Percentiles rank a stretch among this genome's conserved stretches.
These are phyloP conservation scores for Agrocybe pediades DNA, from an alignment of 768 basidiomycete genomes.

Conservation along the genomic window DNA sequence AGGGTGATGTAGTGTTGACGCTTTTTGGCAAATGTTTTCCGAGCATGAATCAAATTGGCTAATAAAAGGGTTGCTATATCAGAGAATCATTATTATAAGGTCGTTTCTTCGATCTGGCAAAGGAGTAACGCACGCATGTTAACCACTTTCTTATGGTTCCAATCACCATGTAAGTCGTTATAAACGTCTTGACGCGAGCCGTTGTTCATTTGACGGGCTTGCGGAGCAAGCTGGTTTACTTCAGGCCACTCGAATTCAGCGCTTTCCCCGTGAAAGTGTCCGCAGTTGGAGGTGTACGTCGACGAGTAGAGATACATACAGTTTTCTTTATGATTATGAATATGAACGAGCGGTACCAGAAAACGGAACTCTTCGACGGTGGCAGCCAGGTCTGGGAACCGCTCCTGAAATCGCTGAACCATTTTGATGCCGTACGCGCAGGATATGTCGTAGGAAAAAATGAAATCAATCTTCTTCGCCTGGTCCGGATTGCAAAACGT, in stretches of 20 bases:
- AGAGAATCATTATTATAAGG: too few species aligned
- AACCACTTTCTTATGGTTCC: too few species aligned
- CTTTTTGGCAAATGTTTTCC: too few species aligned
- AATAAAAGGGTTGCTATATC: too few species aligned
- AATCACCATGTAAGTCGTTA: slow-evolving; percentile 19
- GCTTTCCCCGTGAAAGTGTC: slow-evolving; percentile 31
- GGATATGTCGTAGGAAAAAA: slow-evolving; percentile 26
- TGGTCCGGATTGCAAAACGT: not conserved
- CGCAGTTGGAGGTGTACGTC: slow-evolving; percentile 18
- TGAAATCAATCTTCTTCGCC: not conserved
- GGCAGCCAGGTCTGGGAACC: slow-evolving; percentile 11
- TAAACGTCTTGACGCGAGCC: slow-evolving; percentile 28
- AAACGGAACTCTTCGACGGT: slow-evolving; percentile 9
- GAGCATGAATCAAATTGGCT: too few species aligned
- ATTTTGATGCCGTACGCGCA: slow-evolving; percentile 24
- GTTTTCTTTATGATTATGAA: slow-evolving; percentile 27
- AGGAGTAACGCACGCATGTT: too few species aligned
- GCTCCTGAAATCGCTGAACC: slow-evolving; percentile 12
- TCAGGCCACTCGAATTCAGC: slow-evolving; percentile 28
- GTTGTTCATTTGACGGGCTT: slow-evolving; percentile 28
- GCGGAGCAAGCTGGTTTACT: slow-evolving; percentile 20
- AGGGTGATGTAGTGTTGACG: too few species aligned
- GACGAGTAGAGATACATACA: slow-evolving; percentile 26
- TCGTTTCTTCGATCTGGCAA: too few species aligned
- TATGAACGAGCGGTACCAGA: slow-evolving; percentile 24